Evolutionary conservation across 2,329 filamentous ascomycete genomes (phyloP).

Genomic region (Nemania diffusa): DNA sequence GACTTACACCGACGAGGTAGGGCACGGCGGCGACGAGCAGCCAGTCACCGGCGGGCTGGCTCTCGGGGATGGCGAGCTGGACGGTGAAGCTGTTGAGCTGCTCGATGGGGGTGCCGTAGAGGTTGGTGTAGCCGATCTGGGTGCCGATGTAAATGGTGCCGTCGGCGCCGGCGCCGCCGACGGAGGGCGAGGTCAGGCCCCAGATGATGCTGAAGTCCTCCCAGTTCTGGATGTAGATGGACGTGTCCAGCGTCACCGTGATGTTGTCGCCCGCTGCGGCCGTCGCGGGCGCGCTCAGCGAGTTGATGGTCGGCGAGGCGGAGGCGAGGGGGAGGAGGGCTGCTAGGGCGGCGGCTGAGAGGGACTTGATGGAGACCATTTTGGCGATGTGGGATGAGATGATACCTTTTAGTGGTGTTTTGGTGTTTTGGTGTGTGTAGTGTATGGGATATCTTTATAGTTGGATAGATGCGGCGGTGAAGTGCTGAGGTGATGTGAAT

Average conservation of each 20-base stretch:
- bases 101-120: slow-evolving; percentile 41
- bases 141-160: slow-evolving; percentile 44
- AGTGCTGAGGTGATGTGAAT: neutral
- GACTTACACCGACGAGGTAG: slow-evolving; percentile 47
- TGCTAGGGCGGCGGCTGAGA: slow-evolving; percentile 40
- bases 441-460: neutral
- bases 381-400: slow-evolving; percentile 22
- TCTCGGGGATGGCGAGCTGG: slow-evolving; percentile 36
- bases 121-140: slow-evolving; percentile 46
- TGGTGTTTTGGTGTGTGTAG: neutral
- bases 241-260: slow-evolving; percentile 43
- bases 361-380: slow-evolving; percentile 46
- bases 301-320: slow-evolving; percentile 40
- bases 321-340: slow-evolving; percentile 41
- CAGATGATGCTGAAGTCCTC: slow-evolving; percentile 50
- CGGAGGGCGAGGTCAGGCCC: slow-evolving; percentile 40
- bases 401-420: neutral
- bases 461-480: neutral
- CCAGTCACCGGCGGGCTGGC: slow-evolving; percentile 39
- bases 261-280: slow-evolving; percentile 44
- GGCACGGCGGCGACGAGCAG: slow-evolving; percentile 45
- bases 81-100: slow-evolving; percentile 42
- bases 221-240: slow-evolving; percentile 51
- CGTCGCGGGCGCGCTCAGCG: slow-evolving; percentile 39
- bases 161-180: slow-evolving; percentile 30